These are phyloP conservation scores for Saccharomyces hybrid DNA, from an alignment of 1,139 yeast species.

Conservation along the genomic window DNA sequence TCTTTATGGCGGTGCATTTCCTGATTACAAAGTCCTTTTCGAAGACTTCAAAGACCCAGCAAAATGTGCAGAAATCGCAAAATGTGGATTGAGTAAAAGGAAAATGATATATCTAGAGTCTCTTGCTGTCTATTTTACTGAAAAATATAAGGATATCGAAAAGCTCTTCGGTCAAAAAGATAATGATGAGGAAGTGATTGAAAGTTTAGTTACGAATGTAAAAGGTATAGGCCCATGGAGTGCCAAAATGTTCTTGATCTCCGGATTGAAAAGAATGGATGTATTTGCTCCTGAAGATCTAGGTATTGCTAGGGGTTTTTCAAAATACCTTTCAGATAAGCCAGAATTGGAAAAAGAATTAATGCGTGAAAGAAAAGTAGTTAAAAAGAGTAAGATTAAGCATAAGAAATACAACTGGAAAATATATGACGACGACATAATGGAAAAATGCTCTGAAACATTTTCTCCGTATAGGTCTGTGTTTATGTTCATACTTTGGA, in stretches of 20 bases:
- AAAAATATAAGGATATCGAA: slow-evolving; percentile 37
- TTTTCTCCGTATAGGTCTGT: slow-evolving; percentile 64
- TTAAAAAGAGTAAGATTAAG: slow-evolving; percentile 32
- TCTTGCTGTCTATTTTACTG: slow-evolving; percentile 50
- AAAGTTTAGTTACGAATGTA: slow-evolving; percentile 44
- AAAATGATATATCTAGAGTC: slow-evolving; percentile 60
- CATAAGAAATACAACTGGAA: slow-evolving; percentile 44
- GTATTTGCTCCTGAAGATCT: slow-evolving; percentile 74
- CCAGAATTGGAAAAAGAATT: slow-evolving; percentile 44
- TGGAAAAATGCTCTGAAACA: slow-evolving; percentile 45
- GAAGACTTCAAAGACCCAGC: slow-evolving; percentile 20
- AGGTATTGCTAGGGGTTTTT: slow-evolving; percentile 77
- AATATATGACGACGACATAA: slow-evolving; percentile 53
- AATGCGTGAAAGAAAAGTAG: slow-evolving; percentile 29
- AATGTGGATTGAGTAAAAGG: slow-evolving; percentile 62
- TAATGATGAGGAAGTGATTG: slow-evolving; percentile 42
- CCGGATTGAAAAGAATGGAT: slow-evolving; percentile 58
- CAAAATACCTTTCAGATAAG: slow-evolving; percentile 50
- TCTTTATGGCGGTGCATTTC: slow-evolving; percentile 36
- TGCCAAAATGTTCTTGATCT: slow-evolving; percentile 77
- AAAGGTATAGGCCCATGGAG: slow-evolving; percentile 91
- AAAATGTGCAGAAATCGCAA: slow-evolving; percentile 44
- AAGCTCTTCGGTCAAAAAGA: slow-evolving; percentile 34
- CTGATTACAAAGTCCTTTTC: slow-evolving; percentile 44
- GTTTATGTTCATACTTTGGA: slow-evolving; percentile 71